Base-by-base conservation (phyloP, 495 filamentous ascomycete species). In the Symbiotaphrina buchneri region DNA sequence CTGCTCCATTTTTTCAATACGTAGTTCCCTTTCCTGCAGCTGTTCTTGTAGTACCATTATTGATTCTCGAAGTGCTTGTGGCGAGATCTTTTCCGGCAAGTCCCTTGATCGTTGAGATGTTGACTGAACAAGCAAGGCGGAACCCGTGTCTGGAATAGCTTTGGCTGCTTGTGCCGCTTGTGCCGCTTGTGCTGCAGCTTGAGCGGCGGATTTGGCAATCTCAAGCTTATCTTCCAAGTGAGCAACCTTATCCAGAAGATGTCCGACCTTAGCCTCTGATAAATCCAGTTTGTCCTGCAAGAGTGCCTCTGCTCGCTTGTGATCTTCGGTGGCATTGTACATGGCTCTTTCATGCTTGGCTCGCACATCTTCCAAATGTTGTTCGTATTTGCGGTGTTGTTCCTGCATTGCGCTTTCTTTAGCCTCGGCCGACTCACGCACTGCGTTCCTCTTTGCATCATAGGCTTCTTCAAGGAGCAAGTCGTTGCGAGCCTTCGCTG, bases 31-130 rank as follows among this genome's bases (percentile, higher is more conserved):
- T 43, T 85, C 79, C 44, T 94, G 85, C 27, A 97, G 66, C 44
- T 97, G 87, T 47, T 91, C 84, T 47, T 95, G 90, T 18, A 97
- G 64, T 14, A 93, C 87, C 44, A 90, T 62, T 44, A 97, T 91
- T 5, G 85, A 91, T 51, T 97, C 90, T 16, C 87, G 74, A 21
- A 97, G 65, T 7, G 87, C 87, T 48, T 93, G 82, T 4, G 83
- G 80, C 10, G 82, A 91, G 32, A 90, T 77, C 58, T 77, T 87
- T 44, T 87, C 78, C 0, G 79, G 78, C 15, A 68, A 48, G 14
- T 65, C 57, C 29, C 41, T 49, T 42, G 54, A 43, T 47, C 29
- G 47, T 41, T 24, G 57, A 58, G 19, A 52, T 46, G 19, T 49
- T 44, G 24, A 55, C 53, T 16, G 49, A 33, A n/a, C n/a, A n/a